A percentile compares a stretch with the other conserved stretches of the same genome.
phyloP scores from a whole-genome alignment of 805 yeast species.

The Candida andamanensis region DNA sequence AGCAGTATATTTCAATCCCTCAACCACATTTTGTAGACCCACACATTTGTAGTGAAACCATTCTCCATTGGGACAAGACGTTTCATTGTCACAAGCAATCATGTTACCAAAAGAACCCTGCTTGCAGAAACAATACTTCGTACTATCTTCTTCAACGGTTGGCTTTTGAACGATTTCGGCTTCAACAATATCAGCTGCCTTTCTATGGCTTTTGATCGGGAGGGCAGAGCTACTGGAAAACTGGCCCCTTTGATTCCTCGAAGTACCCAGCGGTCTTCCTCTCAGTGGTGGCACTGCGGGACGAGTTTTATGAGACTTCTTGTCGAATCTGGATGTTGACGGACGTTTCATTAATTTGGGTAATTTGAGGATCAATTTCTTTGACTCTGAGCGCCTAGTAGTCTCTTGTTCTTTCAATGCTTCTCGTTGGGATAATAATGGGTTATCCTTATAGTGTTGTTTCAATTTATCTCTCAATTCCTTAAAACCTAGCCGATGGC shows the following conservation, averaged over 20 bases:
- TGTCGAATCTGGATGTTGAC: too few species aligned
- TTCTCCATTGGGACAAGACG: conserved; percentile 38
- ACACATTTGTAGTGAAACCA: conserved; percentile 46
- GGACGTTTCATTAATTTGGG: conserved; percentile 3
- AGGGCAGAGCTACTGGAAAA: too few species aligned
- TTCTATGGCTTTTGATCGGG: too few species aligned
- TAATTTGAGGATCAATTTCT: conserved; percentile 5
- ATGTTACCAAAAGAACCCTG: conserved; percentile 92
- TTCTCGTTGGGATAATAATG: conserved; percentile 34
- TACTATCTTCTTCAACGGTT: conserved; percentile 13
- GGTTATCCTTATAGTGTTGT: conserved; percentile 30
- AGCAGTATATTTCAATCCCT: conserved; percentile 29
- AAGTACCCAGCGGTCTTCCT: too few species aligned
- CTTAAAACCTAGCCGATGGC: conserved; percentile 9
- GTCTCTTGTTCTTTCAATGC: conserved; percentile 27
- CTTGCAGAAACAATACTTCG: conserved; percentile 81
- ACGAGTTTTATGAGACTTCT: not conserved
- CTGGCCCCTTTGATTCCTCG: too few species aligned
- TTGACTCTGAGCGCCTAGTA: not conserved
- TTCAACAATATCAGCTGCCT: not conserved
- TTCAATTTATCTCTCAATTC: conserved; percentile 25
- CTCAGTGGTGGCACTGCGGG: too few species aligned
- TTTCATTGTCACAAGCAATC: conserved; percentile 87
- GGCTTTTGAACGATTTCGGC: not conserved
- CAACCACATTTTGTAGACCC: conserved; percentile 33